These are phyloP conservation scores for Fusarium sp. DNA, from an alignment of 2,329 filamentous ascomycete genomes.

Conservation along the genomic window DNA sequence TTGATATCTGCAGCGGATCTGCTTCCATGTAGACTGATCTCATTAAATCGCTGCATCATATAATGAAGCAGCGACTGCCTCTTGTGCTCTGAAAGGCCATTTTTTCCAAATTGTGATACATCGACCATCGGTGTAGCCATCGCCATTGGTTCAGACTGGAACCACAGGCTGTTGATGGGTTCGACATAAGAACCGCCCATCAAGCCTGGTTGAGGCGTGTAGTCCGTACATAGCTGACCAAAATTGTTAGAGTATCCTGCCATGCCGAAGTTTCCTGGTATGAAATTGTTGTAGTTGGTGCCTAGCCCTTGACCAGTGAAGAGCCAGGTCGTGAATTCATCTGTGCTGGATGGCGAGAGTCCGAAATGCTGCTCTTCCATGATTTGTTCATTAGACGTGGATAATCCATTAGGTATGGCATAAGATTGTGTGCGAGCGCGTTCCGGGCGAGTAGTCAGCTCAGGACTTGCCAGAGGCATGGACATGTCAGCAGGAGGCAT, in stretches of 20 bases:
- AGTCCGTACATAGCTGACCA: constrained; percentile 41
- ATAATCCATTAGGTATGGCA: constrained; percentile 35
- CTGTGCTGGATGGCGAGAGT: constrained; percentile 40
- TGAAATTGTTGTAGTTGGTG: constrained; percentile 36
- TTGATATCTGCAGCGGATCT: constrained; percentile 43
- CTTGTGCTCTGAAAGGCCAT: constrained; percentile 40
- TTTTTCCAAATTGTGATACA: constrained; percentile 37
- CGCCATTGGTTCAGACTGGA: constrained; percentile 39
- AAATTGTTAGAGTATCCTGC: constrained; percentile 43
- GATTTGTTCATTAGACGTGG: constrained; percentile 31
- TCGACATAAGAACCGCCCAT: constrained; percentile 40
- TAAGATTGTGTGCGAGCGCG: constrained; percentile 33
- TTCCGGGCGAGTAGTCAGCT: constrained; percentile 28
- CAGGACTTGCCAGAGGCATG: constrained; percentile 35
- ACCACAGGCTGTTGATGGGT: constrained; percentile 43
- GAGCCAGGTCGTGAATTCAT: constrained; percentile 42
- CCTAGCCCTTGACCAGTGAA: constrained; percentile 39
- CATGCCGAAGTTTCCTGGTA: constrained; percentile 35
- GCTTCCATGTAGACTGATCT: constrained; percentile 41
- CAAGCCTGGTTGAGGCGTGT: constrained; percentile 35
- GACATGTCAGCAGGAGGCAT: constrained; percentile 35
- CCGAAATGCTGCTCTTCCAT: constrained; percentile 42
- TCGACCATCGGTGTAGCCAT: constrained; percentile 38
- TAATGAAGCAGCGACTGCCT: constrained; percentile 42
- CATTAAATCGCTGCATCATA: constrained; percentile 43